Base-by-base conservation (phyloP, 768 basidiomycete genomes). In the Leucocoprinus leucothites region DNA sequence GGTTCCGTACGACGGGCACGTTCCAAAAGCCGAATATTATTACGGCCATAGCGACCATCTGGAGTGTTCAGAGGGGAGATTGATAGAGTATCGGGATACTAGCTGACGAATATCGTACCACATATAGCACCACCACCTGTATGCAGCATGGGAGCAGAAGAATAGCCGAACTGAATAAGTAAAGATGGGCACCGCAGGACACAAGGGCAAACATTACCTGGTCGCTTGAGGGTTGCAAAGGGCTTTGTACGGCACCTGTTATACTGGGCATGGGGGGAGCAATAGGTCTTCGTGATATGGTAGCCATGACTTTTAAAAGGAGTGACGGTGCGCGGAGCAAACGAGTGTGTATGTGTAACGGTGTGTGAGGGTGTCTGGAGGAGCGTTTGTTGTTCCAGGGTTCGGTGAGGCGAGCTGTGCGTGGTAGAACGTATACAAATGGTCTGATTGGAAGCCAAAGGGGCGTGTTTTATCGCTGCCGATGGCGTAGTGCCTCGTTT, bases 1-100 rank as follows among this genome's bases (percentile, higher is more conserved):
- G 64, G 64, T 84, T 82, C 44, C 91, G 78, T 22, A 84, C 85
- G 54, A 87, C 83, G 3, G 91, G 91, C 41, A 93, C 87, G 69
- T 87, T 89, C 91, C 91, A 94, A 60, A 91, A 78, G 41, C 89
- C 91, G 63, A 92, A 91, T 57, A 91, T 89, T 58, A 93, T 80
- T 56, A 94, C 90, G 48, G 87, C 82, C 76, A 87, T 92, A 48
- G 92, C 89, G 51, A 91, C 82, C 48, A 91, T 86, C 90, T 92
- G 46, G 49, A 60, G 35, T 34, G 38, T 41, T 52, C 35, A 51
- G 21, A 49, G 22, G 45, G 36, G 11, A 31, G 22, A 44, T 42
- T 47, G 43, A 51, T 43, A 16, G 40, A 43, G 34, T 41, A 48
- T 21, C 48, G 18, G 9, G 42, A 31, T 9, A 31, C 11, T 48